Evolutionary conservation across 306 rosid genomes (phyloP).

Genomic region (Lablab purpureus): DNA sequence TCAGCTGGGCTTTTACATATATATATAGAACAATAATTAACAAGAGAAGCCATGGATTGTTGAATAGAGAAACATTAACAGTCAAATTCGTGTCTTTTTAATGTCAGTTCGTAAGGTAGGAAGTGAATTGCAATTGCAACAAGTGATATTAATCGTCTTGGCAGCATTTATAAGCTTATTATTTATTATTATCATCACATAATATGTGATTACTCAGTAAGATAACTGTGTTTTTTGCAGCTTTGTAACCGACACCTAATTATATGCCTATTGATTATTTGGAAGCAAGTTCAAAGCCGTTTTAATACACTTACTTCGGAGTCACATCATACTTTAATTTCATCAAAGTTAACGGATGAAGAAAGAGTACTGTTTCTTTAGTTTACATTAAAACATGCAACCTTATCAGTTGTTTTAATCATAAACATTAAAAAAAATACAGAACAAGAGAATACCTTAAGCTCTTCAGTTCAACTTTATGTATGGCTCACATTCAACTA

Average conservation of each 20-base stretch:
- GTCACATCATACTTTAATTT: constrained; percentile 35
- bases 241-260: constrained; percentile 35
- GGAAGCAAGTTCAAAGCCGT: constrained; percentile 6
- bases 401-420: constrained; percentile 1
- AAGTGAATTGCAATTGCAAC: not conserved
- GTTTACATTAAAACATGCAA: constrained; percentile 7
- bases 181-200: not conserved
- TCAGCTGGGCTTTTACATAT: not conserved
- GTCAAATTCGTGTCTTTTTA: not conserved
- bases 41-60: constrained; percentile 20
- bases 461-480: constrained; percentile 17
- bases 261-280: constrained; percentile 31
- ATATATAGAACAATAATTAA: not conserved
- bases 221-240: not conserved
- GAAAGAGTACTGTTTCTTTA: not conserved
- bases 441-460: constrained; percentile 7
- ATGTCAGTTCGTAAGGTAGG: not conserved
- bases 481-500: constrained; percentile 4
- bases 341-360: constrained; percentile 39
- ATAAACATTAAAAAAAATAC: not conserved
- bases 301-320: constrained; percentile 30
- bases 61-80: not conserved
- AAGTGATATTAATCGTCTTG: not conserved
- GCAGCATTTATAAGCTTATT: not conserved
- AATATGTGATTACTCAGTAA: not conserved